A percentile compares a stretch with the other conserved stretches of the same genome.
Evolutionary conservation across 108 stramenopile species (phyloP).

Genomic region (Cylindrotheca closterium): DNA sequence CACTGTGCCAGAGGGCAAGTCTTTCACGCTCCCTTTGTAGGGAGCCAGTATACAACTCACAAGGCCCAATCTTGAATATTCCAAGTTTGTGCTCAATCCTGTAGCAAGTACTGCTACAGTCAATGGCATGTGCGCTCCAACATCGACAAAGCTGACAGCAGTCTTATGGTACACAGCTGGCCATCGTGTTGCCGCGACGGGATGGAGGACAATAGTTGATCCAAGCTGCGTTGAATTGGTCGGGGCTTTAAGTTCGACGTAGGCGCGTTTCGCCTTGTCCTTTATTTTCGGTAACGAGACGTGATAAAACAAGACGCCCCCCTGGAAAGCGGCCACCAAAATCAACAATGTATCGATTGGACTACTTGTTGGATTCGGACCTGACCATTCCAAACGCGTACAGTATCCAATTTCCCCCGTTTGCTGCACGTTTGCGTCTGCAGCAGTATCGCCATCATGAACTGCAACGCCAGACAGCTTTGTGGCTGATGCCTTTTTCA

Average conservation of each 20-base stretch:
- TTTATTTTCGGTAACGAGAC: conserved; percentile 43
- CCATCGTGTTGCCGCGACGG: conserved; percentile 30
- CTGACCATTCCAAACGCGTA: conserved; percentile 64
- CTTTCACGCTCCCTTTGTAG: not conserved
- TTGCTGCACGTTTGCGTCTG: not conserved
- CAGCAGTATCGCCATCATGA: not conserved
- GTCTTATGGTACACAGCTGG: conserved; percentile 12
- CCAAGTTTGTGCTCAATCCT: conserved; percentile 19
- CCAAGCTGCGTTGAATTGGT: conserved; percentile 31
- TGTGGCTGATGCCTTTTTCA: not conserved
- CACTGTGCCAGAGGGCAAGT: conserved; percentile 1
- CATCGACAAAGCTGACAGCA: conserved; percentile 30
- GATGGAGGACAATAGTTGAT: conserved; percentile 24
- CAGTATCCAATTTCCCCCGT: conserved; percentile 36
- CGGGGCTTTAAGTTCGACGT: conserved; percentile 12
- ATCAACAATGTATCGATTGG: conserved; percentile 43
- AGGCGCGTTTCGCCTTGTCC: conserved; percentile 15
- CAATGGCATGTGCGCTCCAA: conserved; percentile 42
- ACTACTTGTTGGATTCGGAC: conserved; percentile 21
- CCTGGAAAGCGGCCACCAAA: conserved; percentile 66
- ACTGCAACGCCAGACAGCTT: not conserved
- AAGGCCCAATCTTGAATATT: conserved; percentile 23
- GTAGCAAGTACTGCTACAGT: conserved; percentile 21
- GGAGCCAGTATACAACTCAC: conserved; percentile 26
- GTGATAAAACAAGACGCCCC: conserved; percentile 72